Percentiles rank a stretch among this genome's conserved stretches.
phyloP scores from a whole-genome alignment of 495 filamentous ascomycete genomes.

The Penicillium robsamsonii region DNA sequence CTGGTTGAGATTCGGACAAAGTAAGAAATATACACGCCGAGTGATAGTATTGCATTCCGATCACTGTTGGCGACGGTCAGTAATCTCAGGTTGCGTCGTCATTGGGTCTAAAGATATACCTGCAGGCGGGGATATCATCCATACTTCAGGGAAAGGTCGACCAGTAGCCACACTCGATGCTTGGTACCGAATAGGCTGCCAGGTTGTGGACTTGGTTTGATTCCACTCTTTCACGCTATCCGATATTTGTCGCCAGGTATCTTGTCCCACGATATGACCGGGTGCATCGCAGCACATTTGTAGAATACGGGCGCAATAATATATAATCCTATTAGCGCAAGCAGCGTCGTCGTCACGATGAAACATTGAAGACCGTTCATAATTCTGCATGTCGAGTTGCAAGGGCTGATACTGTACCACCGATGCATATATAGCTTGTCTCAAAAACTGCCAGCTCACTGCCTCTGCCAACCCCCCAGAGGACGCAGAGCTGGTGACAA shows the following conservation, averaged over 20 bases:
- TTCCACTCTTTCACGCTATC: slow-evolving; percentile 34
- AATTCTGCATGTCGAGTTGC: slow-evolving; percentile 36
- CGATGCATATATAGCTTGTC: slow-evolving; percentile 43
- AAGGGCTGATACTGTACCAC: slow-evolving; percentile 37
- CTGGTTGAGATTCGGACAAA: slow-evolving; percentile 26
- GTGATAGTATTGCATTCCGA: slow-evolving; percentile 42
- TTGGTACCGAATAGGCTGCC: slow-evolving; percentile 39
- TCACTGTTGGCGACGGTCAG: slow-evolving; percentile 21
- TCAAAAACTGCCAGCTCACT: slow-evolving; percentile 42
- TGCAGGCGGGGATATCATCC: slow-evolving; percentile 41
- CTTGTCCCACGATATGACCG: slow-evolving; percentile 19
- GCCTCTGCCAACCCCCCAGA: slow-evolving; percentile 42
- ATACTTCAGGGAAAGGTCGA: slow-evolving; percentile 40
- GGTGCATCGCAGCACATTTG: slow-evolving; percentile 29
- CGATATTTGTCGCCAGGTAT: slow-evolving; percentile 25
- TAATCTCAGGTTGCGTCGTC: not conserved
- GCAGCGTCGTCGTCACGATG: slow-evolving; percentile 35
- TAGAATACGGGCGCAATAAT: slow-evolving; percentile 38
- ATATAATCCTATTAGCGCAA: slow-evolving; percentile 36
- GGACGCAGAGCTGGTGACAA: slow-evolving; percentile 35
- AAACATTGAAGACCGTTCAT: slow-evolving; percentile 36
- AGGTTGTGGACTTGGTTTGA: slow-evolving; percentile 28
- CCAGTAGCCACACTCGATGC: slow-evolving; percentile 22
- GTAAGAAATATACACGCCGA: slow-evolving; percentile 36
- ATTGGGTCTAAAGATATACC: slow-evolving; percentile 18